These are phyloP conservation scores for Kluyveromyces nonfermentans DNA, from an alignment of 805 yeast genomes.

Conservation along the genomic window DNA sequence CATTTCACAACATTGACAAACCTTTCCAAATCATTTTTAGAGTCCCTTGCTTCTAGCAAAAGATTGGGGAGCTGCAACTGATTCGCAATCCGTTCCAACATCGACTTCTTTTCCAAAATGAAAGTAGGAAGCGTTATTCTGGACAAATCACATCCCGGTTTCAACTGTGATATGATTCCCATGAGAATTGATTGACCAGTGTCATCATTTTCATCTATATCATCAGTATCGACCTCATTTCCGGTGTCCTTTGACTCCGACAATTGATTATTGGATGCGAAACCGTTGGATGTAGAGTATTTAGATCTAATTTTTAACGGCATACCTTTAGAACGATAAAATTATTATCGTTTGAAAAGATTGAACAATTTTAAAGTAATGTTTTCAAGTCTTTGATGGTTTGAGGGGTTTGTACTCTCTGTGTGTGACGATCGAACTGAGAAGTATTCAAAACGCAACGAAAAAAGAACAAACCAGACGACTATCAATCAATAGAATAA, in stretches of 20 bases:
- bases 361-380: neutral
- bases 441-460: too few relatives aligned
- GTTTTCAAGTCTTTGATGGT: neutral
- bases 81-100: slow-evolving; percentile 93
- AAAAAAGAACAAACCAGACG: too few relatives aligned
- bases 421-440: too few relatives aligned
- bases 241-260: slow-evolving; percentile 4
- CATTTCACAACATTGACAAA: slow-evolving; percentile 71
- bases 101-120: slow-evolving; percentile 86
- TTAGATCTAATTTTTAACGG: neutral
- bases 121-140: slow-evolving; percentile 93
- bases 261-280: neutral
- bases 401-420: too few relatives aligned
- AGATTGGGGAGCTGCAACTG: slow-evolving; percentile 73
- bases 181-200: slow-evolving; percentile 80
- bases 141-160: slow-evolving; percentile 87
- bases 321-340: neutral
- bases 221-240: slow-evolving; percentile 39
- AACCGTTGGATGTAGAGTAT: neutral
- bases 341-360: neutral
- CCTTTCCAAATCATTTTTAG: slow-evolving; percentile 52
- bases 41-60: slow-evolving; percentile 55
- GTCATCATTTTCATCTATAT: slow-evolving; percentile 85
- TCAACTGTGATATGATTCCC: slow-evolving; percentile 81
- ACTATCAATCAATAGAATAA: too few relatives aligned